Evolutionary conservation across 163 green algal genomes (phyloP), one percentile per base, ranked within the genome.

Genomic region (Prototheca wickerhamii): DNA sequence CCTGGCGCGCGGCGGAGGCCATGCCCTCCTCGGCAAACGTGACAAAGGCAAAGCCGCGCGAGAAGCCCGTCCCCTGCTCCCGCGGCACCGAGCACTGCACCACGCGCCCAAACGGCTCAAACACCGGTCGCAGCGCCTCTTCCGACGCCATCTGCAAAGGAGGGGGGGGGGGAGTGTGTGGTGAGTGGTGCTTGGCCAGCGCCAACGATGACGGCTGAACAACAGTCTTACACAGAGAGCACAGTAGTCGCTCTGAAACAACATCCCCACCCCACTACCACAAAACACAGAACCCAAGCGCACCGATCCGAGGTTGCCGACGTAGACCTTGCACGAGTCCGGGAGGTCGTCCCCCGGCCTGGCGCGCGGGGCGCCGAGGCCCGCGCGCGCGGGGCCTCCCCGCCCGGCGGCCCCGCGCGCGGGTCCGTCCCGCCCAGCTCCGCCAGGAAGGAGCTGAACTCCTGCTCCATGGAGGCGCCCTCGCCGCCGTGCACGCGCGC

Each of bases 361-460:
- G 2, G 23, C 28, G 18, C 23, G 18, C 5, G 50, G 20, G 31
- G 29, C 7, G 42, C 58, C 59, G 21, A 67, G 59, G 23, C 63
- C 61, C 37, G 69, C 49, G 53, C 58, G 32, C 68, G 64, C 37
- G 55, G 61, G 40, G 51, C 75, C 35, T 51, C 63, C 26, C 69
- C 76, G 60, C 76, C 46, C 42, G 33, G 37, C 31, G 23, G 26
- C 43, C 30, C 59, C 28, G 23, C 60, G 50, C 61, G 57, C 4
- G 54, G 61, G 54, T 69, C 51, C 4, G 34, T 52, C 7, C 87
- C 85, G 15, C 89, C 87, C 28, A 95, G 71, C 61, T 85, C 76
- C 3, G 76, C 80, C 64, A 98, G 59, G 70, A 99, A 98, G 18
- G 65, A 79, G 70, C 91, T 85, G 82, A 97, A 99, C 75, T 98